Base-by-base conservation (phyloP, 495 filamentous ascomycete genomes). In the Xylaria intraflava region DNA sequence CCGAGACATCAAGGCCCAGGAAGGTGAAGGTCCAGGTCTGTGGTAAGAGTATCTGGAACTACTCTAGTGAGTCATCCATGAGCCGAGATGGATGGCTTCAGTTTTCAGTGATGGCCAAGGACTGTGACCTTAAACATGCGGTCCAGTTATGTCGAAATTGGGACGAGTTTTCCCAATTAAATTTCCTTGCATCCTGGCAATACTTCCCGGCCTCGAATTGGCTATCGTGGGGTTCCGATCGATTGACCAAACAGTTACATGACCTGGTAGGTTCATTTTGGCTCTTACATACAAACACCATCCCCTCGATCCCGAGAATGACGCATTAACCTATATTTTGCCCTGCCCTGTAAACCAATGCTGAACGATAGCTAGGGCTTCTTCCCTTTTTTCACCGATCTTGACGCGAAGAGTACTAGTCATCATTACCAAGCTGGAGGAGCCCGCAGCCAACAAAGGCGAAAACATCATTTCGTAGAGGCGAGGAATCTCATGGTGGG, bases 1-100 rank as follows among this genome's bases (percentile, higher is more conserved):
- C 50, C 59, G 40, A 43, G 48, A 1, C 53, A 53, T 46, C 52
- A 62, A 22, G 59, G 63, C 39, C 33, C 35, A 10, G 31, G 48
- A 75, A 72, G 49, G 69, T 75, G 54, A 71, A 70, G 44, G 69
- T 81, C 29, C 72, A 60, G 29, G 59, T 82, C 22, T 80, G 77
- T 53, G 77, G 78, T 10, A 69, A 67, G 46, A 71, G 65, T 51
- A 77, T 82, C 49, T 78, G 76, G 65, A 79, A 82, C 51, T 76
- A 80, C 54, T 72, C 78, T n/a, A 74, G 72, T 31, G 70, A 80
- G 55, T 69, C 67, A 6, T 72, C 73, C 19, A 70, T 80, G 68
- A 71, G 61, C n/a, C 65, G 76, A 22, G 69, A 72, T 38, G 72
- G 78, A 1, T 80, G 78, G 78, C 69, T 78, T 22, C 78, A 80